Evolutionary conservation across 1,284 basidiomycete species (phyloP), one percentile per base, ranked within the genome.

Genomic region (Vanrija humicola): DNA sequence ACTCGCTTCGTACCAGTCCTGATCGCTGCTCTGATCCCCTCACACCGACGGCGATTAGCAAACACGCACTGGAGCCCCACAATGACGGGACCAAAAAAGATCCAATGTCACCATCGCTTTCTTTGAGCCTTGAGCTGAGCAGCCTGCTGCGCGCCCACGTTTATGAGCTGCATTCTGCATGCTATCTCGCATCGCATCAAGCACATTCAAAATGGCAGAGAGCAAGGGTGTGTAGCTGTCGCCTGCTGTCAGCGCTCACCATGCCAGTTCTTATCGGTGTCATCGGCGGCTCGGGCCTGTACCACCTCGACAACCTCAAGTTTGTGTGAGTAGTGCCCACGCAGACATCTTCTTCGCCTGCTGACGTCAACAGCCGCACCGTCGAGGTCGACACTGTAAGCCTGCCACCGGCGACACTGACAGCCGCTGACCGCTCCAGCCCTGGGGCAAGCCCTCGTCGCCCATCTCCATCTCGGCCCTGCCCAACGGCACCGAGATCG

Each of bases 361-460:
- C 58, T 52, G 38, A 54, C 28, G 26, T 43, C 21, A 10, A 64
- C 28, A 90, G 89, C 29, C 82, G 86, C 68, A 80, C 83, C 40
- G 82, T 80, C 53, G 70, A 77, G 38, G 69, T 79, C 43, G 70
- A 74, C 28, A 80, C 79, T 5, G 77, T 76, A 40, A 48, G 73
- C 16, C 29, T 34, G 29, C 10, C n/a, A n/a, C n/a, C 21, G 21
- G 21, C 21, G 5, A 23, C 21, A 23, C 21, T 23, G 21, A 23
- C 14, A 6, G 14, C 21, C 15, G 44, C 25, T 23, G 8, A 18
- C 43, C 28, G 54, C 25, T 43, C 6, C 64, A 94, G 87, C 95
- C 95, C 15, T 98, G 95, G 95, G 95, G 95, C 23, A 81, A 82
- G 61, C 90, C 95, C 1, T 92, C 89, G 23, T 91, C 92, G 0